Conservation (phyloP, 2,329 filamentous ascomycete genomes). For the Scleromitrula shiraiana region DNA sequence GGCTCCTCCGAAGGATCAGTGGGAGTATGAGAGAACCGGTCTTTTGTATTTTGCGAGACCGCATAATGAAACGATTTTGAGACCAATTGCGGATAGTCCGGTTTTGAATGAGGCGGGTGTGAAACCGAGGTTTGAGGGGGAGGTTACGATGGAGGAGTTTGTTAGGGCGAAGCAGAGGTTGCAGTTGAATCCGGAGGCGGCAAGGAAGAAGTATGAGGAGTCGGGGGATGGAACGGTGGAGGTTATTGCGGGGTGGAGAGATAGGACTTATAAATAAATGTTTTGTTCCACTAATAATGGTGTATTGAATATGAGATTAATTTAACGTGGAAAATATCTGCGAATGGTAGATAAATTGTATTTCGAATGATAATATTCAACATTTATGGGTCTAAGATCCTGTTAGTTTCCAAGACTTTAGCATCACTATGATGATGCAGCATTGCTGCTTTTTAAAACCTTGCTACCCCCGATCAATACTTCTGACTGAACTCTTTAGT, state of each 20-base stretch:
- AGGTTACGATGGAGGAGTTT: conserved; percentile 39
- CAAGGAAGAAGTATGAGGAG: conserved; percentile 31
- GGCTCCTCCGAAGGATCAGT: conserved; percentile 30
- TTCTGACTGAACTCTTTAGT: no score
- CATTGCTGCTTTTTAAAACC: no score
- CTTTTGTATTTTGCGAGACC: conserved; percentile 39
- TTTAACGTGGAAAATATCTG: no score
- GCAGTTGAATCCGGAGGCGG: conserved; percentile 28
- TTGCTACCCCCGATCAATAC: no score
- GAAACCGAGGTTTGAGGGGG: conserved; percentile 31
- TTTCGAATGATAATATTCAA: no score
- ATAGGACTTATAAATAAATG: conserved; percentile 23
- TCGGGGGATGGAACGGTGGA: conserved; percentile 31
- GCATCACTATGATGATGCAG: no score
- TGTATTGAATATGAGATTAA: no score
- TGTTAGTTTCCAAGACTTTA: no score
- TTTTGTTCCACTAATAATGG: no score
- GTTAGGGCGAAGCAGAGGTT: conserved; percentile 33
- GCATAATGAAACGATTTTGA: conserved; percentile 21
- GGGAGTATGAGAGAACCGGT: conserved; percentile 35
- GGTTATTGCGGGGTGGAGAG: conserved; percentile 30
- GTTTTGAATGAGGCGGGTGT: conserved; percentile 27
- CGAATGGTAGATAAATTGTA: no score
- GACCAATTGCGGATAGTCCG: conserved; percentile 28
- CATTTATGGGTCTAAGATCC: no score